Evolutionary conservation across 129 eudicot species (phyloP).

Genomic region (Calendula officinalis): DNA sequence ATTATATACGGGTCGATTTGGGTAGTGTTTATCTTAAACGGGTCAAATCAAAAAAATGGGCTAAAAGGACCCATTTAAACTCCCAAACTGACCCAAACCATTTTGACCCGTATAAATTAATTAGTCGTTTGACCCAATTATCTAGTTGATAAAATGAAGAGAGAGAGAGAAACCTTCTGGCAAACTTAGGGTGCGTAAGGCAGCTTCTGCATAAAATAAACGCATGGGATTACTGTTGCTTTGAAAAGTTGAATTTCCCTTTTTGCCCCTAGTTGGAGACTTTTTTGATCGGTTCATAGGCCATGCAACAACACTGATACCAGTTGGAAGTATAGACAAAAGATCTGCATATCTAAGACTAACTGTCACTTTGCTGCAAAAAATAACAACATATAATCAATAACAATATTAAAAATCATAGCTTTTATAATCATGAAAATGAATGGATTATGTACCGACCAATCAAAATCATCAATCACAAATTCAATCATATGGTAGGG

Average conservation of each 20-base stretch:
- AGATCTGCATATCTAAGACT: conserved; percentile 73
- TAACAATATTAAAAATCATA: neutral
- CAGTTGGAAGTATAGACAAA: conserved; percentile 71
- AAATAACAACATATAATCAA: conserved; percentile 3
- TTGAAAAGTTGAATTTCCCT: conserved; percentile 39
- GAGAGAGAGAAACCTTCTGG: conserved; percentile 68
- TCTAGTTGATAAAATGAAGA: neutral
- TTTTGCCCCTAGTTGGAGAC: conserved; percentile 36
- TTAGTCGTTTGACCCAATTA: neutral
- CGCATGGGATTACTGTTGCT: conserved; percentile 63
- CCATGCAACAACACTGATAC: conserved; percentile 88
- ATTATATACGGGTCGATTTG: too few relatives aligned
- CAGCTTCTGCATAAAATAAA: conserved; percentile 77
- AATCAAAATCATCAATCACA: conserved; percentile 65
- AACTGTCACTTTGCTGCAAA: conserved; percentile 75
- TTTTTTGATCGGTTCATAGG: conserved; percentile 54
- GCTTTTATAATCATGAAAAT: neutral
- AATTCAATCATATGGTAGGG: conserved; percentile 85
- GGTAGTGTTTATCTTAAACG: too few relatives aligned
- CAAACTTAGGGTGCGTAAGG: conserved; percentile 74
- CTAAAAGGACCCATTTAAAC: too few relatives aligned
- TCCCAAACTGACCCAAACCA: too few relatives aligned
- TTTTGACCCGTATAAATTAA: too few relatives aligned
- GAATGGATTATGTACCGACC: conserved; percentile 38
- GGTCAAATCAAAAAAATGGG: too few relatives aligned